A percentile compares a stretch with the other conserved stretches of the same genome.
phyloP scores from a whole-genome alignment of 352 stramenopile genomes.

The Sclerospora graminicola region DNA sequence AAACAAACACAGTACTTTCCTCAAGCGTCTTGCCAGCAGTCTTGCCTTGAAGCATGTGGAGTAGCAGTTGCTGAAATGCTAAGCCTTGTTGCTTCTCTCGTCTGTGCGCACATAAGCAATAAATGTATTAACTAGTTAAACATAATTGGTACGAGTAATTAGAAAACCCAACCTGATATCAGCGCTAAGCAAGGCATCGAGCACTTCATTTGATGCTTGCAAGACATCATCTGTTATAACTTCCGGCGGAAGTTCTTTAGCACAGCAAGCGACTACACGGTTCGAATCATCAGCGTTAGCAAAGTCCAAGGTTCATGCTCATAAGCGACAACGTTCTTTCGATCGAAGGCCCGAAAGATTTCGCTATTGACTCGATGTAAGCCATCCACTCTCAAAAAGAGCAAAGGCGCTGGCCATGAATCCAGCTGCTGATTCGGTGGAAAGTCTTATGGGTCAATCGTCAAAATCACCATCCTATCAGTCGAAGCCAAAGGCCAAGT shows the following conservation, averaged over 20 bases:
- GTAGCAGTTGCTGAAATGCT: no score
- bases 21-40: no score
- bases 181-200: neutral
- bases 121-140: no score
- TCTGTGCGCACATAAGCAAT: no score
- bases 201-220: neutral
- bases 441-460: no score
- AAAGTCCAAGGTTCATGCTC: neutral
- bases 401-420: neutral
- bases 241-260: neutral
- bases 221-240: no score
- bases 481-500: neutral
- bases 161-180: no score
- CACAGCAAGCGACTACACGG: no score
- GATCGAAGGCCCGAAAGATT: neutral
- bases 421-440: neutral
- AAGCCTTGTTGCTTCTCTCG: no score
- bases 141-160: no score
- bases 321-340: conserved; percentile 9
- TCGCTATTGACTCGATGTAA: neutral
- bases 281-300: neutral
- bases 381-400: neutral
- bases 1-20: no score
- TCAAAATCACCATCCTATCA: neutral
- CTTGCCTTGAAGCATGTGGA: no score